These are phyloP conservation scores for Pestalotiopsis sp. DNA, from an alignment of 2,329 filamentous ascomycete genomes.

Conservation along the genomic window DNA sequence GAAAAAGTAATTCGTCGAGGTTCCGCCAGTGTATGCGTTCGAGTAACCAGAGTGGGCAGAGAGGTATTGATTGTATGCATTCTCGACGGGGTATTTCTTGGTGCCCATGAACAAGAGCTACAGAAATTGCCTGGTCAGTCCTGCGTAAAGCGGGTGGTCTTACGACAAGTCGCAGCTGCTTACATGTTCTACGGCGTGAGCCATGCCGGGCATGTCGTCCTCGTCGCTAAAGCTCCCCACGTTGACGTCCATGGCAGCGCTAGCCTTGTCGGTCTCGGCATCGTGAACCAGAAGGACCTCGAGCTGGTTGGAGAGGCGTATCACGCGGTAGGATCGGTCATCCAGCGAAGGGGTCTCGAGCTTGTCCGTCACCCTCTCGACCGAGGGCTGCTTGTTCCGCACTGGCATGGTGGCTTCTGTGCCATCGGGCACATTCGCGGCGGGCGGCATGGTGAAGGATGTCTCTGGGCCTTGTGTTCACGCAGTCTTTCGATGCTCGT, in stretches of 20 bases:
- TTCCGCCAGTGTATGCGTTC: constrained; percentile 92
- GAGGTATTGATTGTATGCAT: constrained; percentile 93
- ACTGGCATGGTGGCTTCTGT: constrained; percentile 25
- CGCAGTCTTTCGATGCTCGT: not conserved
- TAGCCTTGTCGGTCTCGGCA: constrained; percentile 93
- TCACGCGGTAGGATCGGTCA: constrained; percentile 84
- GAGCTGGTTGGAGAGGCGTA: constrained; percentile 81
- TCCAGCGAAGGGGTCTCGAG: constrained; percentile 51
- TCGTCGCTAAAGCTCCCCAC: constrained; percentile 92
- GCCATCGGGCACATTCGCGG: constrained; percentile 21
- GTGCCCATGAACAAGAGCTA: constrained; percentile 96
- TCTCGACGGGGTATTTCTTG: constrained; percentile 94
- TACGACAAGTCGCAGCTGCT: constrained; percentile 17
- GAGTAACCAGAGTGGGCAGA: constrained; percentile 87
- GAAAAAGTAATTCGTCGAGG: constrained; percentile 97
- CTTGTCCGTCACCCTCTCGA: constrained; percentile 35
- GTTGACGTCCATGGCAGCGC: constrained; percentile 61
- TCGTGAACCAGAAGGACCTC: constrained; percentile 94
- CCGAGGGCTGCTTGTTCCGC: constrained; percentile 30
- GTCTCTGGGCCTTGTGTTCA: not conserved
- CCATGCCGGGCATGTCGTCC: constrained; percentile 89
- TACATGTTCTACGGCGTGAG: constrained; percentile 92
- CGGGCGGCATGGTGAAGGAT: constrained; percentile 10
- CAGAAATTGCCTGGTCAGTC: not conserved
- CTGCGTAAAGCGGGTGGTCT: not conserved